A percentile compares a stretch with the other conserved stretches of the same genome.
These are phyloP conservation scores for Acacia pycnantha DNA, from an alignment of 331 rosid genomes.

Conservation along the genomic window DNA sequence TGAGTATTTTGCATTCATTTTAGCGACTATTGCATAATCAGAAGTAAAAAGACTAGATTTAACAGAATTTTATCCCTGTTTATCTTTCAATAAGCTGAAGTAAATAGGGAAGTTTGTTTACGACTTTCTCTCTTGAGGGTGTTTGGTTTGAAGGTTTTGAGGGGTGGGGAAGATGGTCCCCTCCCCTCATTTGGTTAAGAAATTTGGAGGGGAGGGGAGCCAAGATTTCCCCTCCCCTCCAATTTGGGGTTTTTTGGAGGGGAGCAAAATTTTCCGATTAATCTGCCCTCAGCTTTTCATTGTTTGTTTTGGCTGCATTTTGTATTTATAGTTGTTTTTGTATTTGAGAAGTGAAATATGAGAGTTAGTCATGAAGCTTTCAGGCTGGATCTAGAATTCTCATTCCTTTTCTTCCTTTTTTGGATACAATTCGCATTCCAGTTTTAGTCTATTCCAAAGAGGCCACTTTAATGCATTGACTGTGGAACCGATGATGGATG, in stretches of 20 bases:
- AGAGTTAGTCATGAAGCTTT: neutral
- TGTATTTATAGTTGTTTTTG: conserved; percentile 1
- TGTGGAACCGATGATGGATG: neutral
- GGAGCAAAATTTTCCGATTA: neutral
- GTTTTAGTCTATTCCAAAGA: too few species aligned
- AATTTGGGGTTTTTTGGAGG: neutral
- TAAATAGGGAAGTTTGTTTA: conserved; percentile 15
- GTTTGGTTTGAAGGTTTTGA: neutral
- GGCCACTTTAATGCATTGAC: neutral
- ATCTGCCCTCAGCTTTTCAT: neutral
- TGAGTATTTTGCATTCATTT: conserved; percentile 10
- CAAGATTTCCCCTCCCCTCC: too few species aligned
- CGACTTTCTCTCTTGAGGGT: neutral
- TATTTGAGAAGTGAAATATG: neutral
- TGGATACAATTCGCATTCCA: too few species aligned
- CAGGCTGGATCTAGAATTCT: neutral
- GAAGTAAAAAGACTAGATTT: conserved; percentile 11
- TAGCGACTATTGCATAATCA: neutral
- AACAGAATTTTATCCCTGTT: neutral
- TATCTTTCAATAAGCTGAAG: conserved; percentile 12
- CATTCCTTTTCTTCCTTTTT: neutral
- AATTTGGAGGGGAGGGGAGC: too few species aligned
- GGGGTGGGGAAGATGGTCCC: neutral
- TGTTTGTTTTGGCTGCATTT: conserved; percentile 11
- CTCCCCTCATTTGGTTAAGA: neutral